phyloP scores from a whole-genome alignment of 768 basidiomycete genomes.

The Cystofilobasidium ferigula region DNA sequence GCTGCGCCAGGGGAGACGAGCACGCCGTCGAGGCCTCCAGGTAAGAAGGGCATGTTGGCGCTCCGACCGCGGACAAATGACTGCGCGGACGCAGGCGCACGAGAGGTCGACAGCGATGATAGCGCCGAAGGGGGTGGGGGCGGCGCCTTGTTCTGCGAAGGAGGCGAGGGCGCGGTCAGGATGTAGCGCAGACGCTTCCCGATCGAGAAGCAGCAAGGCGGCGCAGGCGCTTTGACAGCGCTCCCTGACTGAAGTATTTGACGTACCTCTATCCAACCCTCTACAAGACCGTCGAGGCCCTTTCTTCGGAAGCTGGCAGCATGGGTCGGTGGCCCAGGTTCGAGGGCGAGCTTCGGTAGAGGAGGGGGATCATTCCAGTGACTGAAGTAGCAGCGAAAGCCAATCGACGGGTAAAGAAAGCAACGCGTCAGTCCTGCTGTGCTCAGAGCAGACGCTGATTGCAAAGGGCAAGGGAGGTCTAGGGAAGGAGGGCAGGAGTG shows the following conservation, averaged over 20 bases:
- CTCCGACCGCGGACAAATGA: slow-evolving; percentile 91
- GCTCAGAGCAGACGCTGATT: too few species aligned
- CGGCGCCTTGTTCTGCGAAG: slow-evolving; percentile 32
- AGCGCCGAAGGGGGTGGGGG: slow-evolving; percentile 50
- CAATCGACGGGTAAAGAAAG: too few species aligned
- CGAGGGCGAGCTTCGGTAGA: not conserved
- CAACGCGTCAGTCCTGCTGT: not conserved
- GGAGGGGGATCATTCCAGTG: slow-evolving; percentile 1
- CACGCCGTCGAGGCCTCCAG: slow-evolving; percentile 75
- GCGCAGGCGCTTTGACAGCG: too few species aligned
- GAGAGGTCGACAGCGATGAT: slow-evolving; percentile 71
- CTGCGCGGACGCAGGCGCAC: slow-evolving; percentile 65
- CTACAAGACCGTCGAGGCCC: slow-evolving; percentile 20
- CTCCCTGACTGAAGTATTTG: too few species aligned
- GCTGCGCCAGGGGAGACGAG: slow-evolving; percentile 23
- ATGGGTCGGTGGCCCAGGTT: slow-evolving; percentile 8
- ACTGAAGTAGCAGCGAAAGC: not conserved
- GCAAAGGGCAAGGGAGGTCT: not conserved
- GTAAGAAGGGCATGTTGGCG: slow-evolving; percentile 82
- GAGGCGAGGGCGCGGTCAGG: too few species aligned
- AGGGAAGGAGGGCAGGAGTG: not conserved
- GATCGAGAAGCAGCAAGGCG: too few species aligned
- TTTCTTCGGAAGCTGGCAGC: slow-evolving; percentile 6
- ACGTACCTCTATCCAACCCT: slow-evolving; percentile 22
- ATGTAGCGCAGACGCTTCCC: too few species aligned